phyloP scores from a whole-genome alignment of 345 rosid genomes.

The Camelina neglecta region DNA sequence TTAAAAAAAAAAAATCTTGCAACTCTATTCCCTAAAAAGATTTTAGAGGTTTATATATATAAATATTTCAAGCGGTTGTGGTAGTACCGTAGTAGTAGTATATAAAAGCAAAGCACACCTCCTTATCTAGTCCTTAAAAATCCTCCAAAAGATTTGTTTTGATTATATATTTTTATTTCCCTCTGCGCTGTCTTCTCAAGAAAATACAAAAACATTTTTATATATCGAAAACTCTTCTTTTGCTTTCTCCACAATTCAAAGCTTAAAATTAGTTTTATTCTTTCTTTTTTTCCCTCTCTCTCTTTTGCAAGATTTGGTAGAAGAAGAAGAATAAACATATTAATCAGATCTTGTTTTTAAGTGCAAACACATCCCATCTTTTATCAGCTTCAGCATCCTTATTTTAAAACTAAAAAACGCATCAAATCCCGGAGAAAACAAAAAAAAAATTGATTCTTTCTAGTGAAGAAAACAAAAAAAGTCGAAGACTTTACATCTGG shows the following conservation, averaged over 20 bases:
- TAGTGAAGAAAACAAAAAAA: slow-evolving; percentile 11
- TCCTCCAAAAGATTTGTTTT: slow-evolving; percentile 45
- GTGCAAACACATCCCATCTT: neutral
- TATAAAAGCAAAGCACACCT: slow-evolving; percentile 41
- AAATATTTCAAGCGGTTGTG: slow-evolving; percentile 16
- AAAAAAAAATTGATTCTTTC: neutral
- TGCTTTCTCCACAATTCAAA: slow-evolving; percentile 63
- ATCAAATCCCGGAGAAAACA: neutral
- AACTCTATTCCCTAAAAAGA: neutral
- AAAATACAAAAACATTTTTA: neutral
- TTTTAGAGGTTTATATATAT: neutral
- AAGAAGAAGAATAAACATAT: slow-evolving; percentile 35
- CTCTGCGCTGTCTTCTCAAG: slow-evolving; percentile 35
- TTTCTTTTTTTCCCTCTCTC: slow-evolving; percentile 12
- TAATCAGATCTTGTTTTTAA: slow-evolving; percentile 61
- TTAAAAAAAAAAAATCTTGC: neutral
- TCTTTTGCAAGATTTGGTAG: slow-evolving; percentile 54
- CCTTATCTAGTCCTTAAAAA: slow-evolving; percentile 46
- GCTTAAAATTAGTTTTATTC: slow-evolving; percentile 34
- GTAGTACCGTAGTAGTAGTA: slow-evolving; percentile 33
- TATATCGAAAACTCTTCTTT: slow-evolving; percentile 25
- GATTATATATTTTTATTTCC: slow-evolving; percentile 21
- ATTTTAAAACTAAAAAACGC: neutral
- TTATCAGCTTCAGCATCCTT: slow-evolving; percentile 10
- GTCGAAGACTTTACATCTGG: slow-evolving; percentile 39